A percentile compares a stretch with the other conserved stretches of the same genome.
phyloP scores from a whole-genome alignment of 176 grass and related monocot genomes.

The Zizania latifolia region DNA sequence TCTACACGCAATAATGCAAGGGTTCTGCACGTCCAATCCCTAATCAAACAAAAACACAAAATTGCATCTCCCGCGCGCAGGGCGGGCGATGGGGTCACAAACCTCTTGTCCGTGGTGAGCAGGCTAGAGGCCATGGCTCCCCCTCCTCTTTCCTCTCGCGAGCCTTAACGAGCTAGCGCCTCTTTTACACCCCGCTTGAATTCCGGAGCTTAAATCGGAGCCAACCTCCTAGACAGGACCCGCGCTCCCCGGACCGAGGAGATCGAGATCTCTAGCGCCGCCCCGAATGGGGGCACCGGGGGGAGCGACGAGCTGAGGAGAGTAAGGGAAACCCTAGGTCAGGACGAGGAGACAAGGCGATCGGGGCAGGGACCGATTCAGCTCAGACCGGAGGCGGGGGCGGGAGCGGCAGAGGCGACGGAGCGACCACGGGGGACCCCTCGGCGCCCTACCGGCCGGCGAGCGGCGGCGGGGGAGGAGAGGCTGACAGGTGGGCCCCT shows the following conservation, averaged over 20 bases:
- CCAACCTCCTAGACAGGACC: not conserved
- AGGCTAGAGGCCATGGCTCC: constrained; percentile 41
- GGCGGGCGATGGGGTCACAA: not conserved
- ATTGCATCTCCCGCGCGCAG: too few relatives aligned
- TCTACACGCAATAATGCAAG: constrained; percentile 25
- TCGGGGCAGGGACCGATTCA: constrained; percentile 8
- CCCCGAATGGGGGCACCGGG: too few relatives aligned
- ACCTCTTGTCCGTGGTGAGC: constrained; percentile 53
- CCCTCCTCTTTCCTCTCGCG: not conserved
- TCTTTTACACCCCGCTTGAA: not conserved
- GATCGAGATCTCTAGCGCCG: constrained; percentile 28
- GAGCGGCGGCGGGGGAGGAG: constrained; percentile 12
- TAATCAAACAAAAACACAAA: too few relatives aligned
- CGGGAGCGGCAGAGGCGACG: too few relatives aligned
- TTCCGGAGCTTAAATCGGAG: not conserved
- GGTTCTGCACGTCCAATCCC: not conserved
- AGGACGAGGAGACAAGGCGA: not conserved
- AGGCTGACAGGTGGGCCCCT: constrained; percentile 31
- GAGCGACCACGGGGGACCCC: not conserved
- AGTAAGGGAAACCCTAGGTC: constrained; percentile 38
- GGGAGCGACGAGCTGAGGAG: too few relatives aligned
- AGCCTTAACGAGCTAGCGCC: not conserved
- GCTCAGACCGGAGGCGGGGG: too few relatives aligned
- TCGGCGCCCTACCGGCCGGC: constrained; percentile 38
- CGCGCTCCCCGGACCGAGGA: not conserved